Percentiles rank a stretch among this genome's conserved stretches.
phyloP scores from a whole-genome alignment of 2,329 filamentous ascomycete genomes.

The Pseudocercospora ulei region DNA sequence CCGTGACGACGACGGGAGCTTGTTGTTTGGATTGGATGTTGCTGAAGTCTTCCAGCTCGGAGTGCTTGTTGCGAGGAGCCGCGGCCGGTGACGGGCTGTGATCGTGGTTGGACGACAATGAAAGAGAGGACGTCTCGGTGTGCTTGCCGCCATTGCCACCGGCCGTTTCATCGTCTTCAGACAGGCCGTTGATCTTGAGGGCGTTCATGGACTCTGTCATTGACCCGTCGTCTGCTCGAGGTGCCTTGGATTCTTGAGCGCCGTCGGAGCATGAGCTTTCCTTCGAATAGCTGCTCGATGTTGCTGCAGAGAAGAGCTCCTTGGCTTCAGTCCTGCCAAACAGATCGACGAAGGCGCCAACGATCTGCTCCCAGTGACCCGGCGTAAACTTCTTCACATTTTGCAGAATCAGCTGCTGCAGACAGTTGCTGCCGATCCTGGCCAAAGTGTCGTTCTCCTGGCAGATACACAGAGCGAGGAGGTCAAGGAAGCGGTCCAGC shows the following conservation, averaged over 20 bases:
- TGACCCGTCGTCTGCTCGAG: constrained; percentile 13
- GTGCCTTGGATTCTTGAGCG: constrained; percentile 12
- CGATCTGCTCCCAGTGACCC: constrained; percentile 87
- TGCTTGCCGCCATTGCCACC: constrained; percentile 22
- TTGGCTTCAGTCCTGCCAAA: constrained; percentile 92
- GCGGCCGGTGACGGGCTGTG: constrained; percentile 17
- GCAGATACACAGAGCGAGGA: constrained; percentile 90
- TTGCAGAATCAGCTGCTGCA: constrained; percentile 91
- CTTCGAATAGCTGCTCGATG: constrained; percentile 34
- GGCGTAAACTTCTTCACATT: constrained; percentile 86
- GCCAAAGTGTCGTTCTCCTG: constrained; percentile 99
- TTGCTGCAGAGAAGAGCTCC: constrained; percentile 81
- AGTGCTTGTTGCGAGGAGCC: constrained; percentile 24
- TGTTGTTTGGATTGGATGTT: constrained; percentile 64
- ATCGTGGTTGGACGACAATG: constrained; percentile 18
- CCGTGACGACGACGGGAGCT: constrained; percentile 83
- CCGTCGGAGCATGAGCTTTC: constrained; percentile 25
- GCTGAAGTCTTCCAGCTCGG: constrained; percentile 69
- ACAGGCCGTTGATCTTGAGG: constrained; percentile 38
- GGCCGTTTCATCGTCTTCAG: constrained; percentile 17
- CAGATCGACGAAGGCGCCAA: constrained; percentile 88
- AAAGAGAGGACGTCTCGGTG: constrained; percentile 15
- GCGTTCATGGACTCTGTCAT: constrained; percentile 31
- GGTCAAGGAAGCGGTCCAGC: constrained; percentile 91
- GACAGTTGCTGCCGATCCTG: constrained; percentile 91